Conservation (phyloP, 768 basidiomycete species). For the Candolleomyces eurysporus region DNA sequence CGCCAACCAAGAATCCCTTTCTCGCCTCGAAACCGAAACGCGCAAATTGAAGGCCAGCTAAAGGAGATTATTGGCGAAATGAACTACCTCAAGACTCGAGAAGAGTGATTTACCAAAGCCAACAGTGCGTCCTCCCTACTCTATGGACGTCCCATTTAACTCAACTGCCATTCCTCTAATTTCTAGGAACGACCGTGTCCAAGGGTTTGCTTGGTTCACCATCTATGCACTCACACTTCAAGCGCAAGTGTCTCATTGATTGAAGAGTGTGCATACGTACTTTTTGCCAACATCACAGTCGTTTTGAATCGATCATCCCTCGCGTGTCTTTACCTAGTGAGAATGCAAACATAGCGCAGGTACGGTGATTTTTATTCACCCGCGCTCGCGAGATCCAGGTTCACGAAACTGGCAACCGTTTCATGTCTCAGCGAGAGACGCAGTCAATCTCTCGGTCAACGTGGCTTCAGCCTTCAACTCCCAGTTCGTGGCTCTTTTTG, state of each 20-base stretch:
- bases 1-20: conserved; percentile 96
- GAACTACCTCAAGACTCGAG: conserved; percentile 84
- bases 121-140: conserved; percentile 63
- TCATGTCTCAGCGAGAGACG: too few relatives aligned
- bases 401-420: too few relatives aligned
- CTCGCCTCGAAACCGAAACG: conserved; percentile 97
- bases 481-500: too few relatives aligned
- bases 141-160: neutral
- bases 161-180: conserved; percentile 41
- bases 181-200: conserved; percentile 89
- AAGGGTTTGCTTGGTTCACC: conserved; percentile 91
- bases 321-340: too few relatives aligned
- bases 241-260: conserved; percentile 94
- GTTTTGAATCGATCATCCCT: too few relatives aligned
- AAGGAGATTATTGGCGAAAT: conserved; percentile 95
- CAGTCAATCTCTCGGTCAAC: too few relatives aligned
- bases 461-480: too few relatives aligned
- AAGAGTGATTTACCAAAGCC: conserved; percentile 82
- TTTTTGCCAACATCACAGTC: neutral
- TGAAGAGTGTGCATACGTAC: conserved; percentile 33
- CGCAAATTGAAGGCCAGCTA: conserved; percentile 90
- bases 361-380: too few relatives aligned
- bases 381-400: too few relatives aligned
- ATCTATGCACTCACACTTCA: conserved; percentile 75
- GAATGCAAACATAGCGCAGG: too few relatives aligned